These are phyloP conservation scores for Malassezia nana DNA, from an alignment of 1,284 basidiomycete species.

Conservation along the genomic window DNA sequence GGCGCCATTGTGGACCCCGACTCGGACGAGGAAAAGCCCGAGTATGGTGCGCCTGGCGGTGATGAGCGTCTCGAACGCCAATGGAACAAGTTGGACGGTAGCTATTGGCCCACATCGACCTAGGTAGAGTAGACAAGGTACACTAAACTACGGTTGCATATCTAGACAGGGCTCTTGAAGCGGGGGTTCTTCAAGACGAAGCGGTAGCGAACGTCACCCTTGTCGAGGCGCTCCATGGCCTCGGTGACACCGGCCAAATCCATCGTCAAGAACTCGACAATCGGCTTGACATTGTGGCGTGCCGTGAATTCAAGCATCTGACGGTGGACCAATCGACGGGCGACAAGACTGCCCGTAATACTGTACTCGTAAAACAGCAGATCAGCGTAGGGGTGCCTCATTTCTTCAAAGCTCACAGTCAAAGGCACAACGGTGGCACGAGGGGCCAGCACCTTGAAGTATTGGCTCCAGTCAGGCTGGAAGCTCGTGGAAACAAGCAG, in stretches of 20 bases:
- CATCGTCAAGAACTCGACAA: conserved; percentile 42
- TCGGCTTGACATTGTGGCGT: conserved; percentile 28
- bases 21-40: conserved; percentile 36
- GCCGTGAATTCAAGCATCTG: conserved; percentile 39
- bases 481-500: conserved; percentile 35
- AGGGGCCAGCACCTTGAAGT: conserved; percentile 30
- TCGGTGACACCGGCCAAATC: conserved; percentile 36
- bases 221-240: conserved; percentile 33
- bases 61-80: conserved; percentile 10
- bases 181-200: conserved; percentile 30
- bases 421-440: conserved; percentile 37
- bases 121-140: neutral
- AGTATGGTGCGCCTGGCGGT: conserved; percentile 14
- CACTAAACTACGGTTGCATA: neutral
- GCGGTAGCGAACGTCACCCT: conserved; percentile 40
- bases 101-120: conserved; percentile 15
- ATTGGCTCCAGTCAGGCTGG: conserved; percentile 40
- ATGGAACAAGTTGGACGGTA: conserved; percentile 17
- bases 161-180: conserved; percentile 14
- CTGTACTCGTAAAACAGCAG: conserved; percentile 35
- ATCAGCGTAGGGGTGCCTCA: conserved; percentile 30
- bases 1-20: conserved; percentile 46
- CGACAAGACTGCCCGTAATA: conserved; percentile 35
- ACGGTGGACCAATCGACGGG: conserved; percentile 28
- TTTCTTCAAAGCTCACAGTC: conserved; percentile 22